A percentile compares a stretch with the other conserved stretches of the same genome.
Evolutionary conservation across 2,329 filamentous ascomycete genomes (phyloP).

Genomic region (Trichocomaceae sp.): DNA sequence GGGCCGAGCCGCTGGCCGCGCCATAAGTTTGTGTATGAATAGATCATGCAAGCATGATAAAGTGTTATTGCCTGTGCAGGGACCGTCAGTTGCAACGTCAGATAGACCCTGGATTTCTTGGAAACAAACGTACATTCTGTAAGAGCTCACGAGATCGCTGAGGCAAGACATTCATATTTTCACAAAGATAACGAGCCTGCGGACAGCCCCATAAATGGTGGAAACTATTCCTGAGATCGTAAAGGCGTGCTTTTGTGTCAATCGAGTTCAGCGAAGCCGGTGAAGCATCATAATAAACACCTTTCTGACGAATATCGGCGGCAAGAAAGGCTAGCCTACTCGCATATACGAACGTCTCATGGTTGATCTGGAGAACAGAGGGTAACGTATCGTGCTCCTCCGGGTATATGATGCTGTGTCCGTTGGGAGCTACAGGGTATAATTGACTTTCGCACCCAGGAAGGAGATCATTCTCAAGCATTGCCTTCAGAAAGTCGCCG

Average conservation of each 20-base stretch:
- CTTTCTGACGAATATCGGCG: conserved; percentile 34
- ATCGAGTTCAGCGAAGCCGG: background rate
- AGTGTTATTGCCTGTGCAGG: conserved; percentile 37
- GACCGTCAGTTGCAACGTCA: conserved; percentile 4
- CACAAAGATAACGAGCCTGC: conserved; percentile 29
- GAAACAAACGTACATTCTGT: conserved; percentile 39
- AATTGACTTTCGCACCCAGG: conserved; percentile 36
- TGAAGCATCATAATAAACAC: conserved; percentile 12
- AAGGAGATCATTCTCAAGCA: conserved; percentile 44
- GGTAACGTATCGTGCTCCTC: conserved; percentile 34
- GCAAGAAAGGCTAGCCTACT: conserved; percentile 41
- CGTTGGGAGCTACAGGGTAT: conserved; percentile 28
- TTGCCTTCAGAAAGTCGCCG: conserved; percentile 45
- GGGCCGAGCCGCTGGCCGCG: conserved; percentile 41
- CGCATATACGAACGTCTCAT: conserved; percentile 41
- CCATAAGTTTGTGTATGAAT: conserved; percentile 51
- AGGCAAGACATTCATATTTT: conserved; percentile 32
- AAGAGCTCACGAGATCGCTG: conserved; percentile 32
- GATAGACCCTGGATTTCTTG: background rate
- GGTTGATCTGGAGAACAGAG: conserved; percentile 40
- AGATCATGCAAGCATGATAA: conserved; percentile 46
- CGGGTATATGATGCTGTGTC: conserved; percentile 31
- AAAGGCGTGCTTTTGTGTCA: conserved; percentile 24
- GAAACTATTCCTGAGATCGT: conserved; percentile 32
- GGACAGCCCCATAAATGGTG: conserved; percentile 34